Conservation (phyloP, 2,329 filamentous ascomycete genomes). For the Cryphonectria naterciae region DNA sequence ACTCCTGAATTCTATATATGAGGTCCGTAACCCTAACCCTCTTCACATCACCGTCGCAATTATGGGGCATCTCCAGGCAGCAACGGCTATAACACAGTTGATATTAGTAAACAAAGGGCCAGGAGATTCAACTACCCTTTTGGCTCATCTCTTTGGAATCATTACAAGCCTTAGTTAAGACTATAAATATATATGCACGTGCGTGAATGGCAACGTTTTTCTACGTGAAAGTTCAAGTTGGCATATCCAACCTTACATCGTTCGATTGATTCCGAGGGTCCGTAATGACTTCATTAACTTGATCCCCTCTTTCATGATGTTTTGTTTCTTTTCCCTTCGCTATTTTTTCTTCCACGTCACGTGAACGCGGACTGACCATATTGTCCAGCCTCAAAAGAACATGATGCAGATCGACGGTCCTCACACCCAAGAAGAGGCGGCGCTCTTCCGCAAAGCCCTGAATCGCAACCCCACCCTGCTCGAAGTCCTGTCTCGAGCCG, state of each 20-base stretch:
- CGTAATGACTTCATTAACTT: no score
- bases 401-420: slow-evolving; percentile 22
- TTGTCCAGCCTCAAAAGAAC: background rate
- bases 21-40: background rate
- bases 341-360: background rate
- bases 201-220: fast-evolving
- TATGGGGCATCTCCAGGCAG: background rate
- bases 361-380: background rate
- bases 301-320: no score
- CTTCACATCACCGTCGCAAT: background rate
- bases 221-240: background rate
- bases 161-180: background rate
- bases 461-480: slow-evolving; percentile 26
- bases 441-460: slow-evolving; percentile 21
- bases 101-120: background rate
- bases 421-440: slow-evolving; percentile 24
- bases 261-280: no score
- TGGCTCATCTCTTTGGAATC: background rate
- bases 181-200: no score
- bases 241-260: background rate
- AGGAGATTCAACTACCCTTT: no score
- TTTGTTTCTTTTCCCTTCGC: background rate
- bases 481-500: slow-evolving; percentile 27
- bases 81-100: background rate
- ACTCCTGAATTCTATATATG: background rate